phyloP scores from a whole-genome alignment of 495 filamentous ascomycete genomes.

The Letharia lupina region DNA sequence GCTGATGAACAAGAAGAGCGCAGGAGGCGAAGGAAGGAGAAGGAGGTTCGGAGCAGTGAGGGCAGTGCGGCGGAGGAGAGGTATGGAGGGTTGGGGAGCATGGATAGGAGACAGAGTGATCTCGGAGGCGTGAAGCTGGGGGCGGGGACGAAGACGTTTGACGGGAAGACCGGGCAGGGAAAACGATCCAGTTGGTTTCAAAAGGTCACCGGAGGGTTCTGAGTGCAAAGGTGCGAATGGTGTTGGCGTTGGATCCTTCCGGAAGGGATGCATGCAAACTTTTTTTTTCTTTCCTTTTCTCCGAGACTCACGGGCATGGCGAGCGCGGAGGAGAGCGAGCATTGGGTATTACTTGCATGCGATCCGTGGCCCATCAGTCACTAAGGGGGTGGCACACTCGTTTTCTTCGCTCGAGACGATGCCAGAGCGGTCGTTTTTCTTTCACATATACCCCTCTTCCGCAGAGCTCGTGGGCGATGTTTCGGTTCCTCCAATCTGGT shows the following conservation, averaged over 20 bases:
- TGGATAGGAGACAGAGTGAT: conserved; percentile 36
- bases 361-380: background rate
- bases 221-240: background rate
- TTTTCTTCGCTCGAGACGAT: background rate
- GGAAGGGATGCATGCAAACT: background rate
- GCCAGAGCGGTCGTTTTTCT: background rate
- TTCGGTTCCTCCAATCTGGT: background rate
- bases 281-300: background rate
- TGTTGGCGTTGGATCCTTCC: background rate
- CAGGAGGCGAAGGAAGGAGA: conserved; percentile 36
- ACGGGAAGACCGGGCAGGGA: conserved; percentile 22
- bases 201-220: conserved; percentile 24
- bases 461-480: background rate
- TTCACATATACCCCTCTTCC: background rate
- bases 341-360: background rate
- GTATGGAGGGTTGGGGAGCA: conserved; percentile 35
- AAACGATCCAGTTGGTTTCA: conserved; percentile 44
- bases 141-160: conserved; percentile 27
- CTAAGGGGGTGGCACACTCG: background rate
- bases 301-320: background rate
- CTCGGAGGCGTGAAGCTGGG: conserved; percentile 31
- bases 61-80: conserved; percentile 29
- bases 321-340: background rate
- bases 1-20: conserved; percentile 22
- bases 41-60: conserved; percentile 32